phyloP scores from a whole-genome alignment of 2,329 filamentous ascomycete species.

The Clarireedia paspali region DNA sequence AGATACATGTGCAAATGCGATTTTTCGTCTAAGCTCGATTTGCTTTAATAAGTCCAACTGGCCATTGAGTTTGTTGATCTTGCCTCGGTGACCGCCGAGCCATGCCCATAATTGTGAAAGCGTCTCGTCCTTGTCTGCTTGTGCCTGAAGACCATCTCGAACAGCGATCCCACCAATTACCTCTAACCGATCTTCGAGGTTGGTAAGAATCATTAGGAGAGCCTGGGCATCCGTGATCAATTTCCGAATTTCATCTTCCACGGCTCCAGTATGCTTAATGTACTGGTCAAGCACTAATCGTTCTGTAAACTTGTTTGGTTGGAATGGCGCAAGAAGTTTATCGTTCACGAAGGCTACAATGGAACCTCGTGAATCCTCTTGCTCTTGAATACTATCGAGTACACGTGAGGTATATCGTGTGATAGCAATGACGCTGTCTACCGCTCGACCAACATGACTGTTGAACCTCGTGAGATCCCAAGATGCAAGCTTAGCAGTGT shows the following conservation, averaged over 20 bases:
- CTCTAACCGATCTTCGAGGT: constrained; percentile 61
- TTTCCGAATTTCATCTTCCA: constrained; percentile 59
- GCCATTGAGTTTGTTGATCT: constrained; percentile 51
- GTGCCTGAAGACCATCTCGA: constrained; percentile 52
- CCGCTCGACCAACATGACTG: constrained; percentile 62
- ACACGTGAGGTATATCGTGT: constrained; percentile 65
- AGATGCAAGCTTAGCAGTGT: constrained; percentile 56
- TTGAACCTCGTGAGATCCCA: constrained; percentile 68
- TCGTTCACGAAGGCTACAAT: constrained; percentile 38
- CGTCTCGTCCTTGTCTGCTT: constrained; percentile 55
- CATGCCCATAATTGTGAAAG: constrained; percentile 66
- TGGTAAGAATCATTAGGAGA: constrained; percentile 56
- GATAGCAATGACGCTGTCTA: constrained; percentile 67
- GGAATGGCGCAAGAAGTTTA: constrained; percentile 51
- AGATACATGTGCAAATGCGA: constrained; percentile 61
- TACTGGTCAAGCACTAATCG: constrained; percentile 64
- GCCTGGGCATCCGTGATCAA: constrained; percentile 65
- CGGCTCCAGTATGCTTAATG: constrained; percentile 59
- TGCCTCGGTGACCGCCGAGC: constrained; percentile 59
- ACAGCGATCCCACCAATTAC: constrained; percentile 63
- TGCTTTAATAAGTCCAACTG: constrained; percentile 58
- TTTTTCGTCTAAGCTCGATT: constrained; percentile 58
- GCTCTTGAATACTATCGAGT: constrained; percentile 27
- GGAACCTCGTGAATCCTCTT: constrained; percentile 20
- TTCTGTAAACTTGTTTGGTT: constrained; percentile 51